A percentile compares a stretch with the other conserved stretches of the same genome.
phyloP scores from a whole-genome alignment of 2,329 filamentous ascomycete genomes.

The Xylariomycetidae sp. region DNA sequence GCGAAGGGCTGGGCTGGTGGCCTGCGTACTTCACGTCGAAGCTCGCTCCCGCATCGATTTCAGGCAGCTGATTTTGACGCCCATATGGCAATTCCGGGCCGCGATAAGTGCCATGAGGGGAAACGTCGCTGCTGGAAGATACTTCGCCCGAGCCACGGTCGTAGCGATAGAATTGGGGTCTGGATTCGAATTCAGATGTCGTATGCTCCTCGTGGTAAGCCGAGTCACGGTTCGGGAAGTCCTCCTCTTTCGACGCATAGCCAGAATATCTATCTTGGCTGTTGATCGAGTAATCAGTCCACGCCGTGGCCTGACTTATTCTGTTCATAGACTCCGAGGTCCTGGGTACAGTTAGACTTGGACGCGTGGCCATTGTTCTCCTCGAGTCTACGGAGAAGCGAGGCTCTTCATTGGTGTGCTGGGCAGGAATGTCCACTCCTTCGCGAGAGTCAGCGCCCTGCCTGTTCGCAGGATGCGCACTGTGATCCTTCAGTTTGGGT shows the following conservation, averaged over 20 bases:
- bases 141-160: conserved; percentile 23
- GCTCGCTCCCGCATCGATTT: conserved; percentile 44
- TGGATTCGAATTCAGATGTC: conserved; percentile 23
- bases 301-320: conserved; percentile 50
- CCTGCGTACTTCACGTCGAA: conserved; percentile 42
- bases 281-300: conserved; percentile 55
- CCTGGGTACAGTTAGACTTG: conserved; percentile 42
- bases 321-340: conserved; percentile 38
- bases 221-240: conserved; percentile 17
- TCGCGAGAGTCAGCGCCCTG: conserved; percentile 6
- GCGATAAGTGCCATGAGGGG: conserved; percentile 25
- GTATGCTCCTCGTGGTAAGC: conserved; percentile 21
- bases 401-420: conserved; percentile 15
- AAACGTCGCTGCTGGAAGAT: conserved; percentile 27
- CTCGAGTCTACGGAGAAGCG: conserved; percentile 24
- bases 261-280: conserved; percentile 39
- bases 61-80: conserved; percentile 36
- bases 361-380: conserved; percentile 32
- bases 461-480: conserved; percentile 9
- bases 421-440: conserved; percentile 8
- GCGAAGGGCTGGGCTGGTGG: conserved; percentile 23
- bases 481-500: conserved; percentile 20
- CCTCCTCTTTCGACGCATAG: conserved; percentile 19
- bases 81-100: conserved; percentile 20
- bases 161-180: conserved; percentile 21